Conservation (phyloP, 2,329 filamentous ascomycete species). For the Colletotrichum theobromicola region DNA sequence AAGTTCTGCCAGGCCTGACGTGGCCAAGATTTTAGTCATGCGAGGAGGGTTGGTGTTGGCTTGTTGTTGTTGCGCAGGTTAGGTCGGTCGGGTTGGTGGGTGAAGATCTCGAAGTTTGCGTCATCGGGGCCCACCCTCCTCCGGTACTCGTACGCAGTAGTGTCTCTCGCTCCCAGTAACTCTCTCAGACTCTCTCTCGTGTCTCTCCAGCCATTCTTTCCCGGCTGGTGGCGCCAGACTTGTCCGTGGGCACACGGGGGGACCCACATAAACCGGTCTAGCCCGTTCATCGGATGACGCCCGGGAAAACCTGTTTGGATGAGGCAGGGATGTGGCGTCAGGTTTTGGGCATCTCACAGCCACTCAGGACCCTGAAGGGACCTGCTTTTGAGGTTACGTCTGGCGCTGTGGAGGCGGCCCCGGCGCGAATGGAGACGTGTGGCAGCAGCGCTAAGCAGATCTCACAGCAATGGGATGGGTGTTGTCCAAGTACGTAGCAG, state of each 20-base stretch:
- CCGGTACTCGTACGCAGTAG: no score
- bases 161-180: not conserved
- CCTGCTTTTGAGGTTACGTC: not conserved
- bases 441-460: not conserved
- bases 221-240: not conserved
- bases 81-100: not conserved
- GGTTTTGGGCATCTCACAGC: not conserved
- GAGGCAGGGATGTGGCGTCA: slow-evolving; percentile 3
- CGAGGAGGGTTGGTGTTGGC: slow-evolving; percentile 2
- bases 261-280: not conserved
- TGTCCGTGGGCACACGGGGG: not conserved
- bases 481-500: no score
- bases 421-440: not conserved
- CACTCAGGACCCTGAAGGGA: slow-evolving; percentile 17
- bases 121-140: slow-evolving; percentile 1
- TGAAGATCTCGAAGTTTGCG: slow-evolving; percentile 14
- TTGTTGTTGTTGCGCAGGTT: not conserved
- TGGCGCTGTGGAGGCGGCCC: not conserved
- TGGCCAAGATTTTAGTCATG: slow-evolving; percentile 18
- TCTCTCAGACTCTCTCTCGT: not conserved
- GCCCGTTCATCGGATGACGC: slow-evolving; percentile 10
- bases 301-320: slow-evolving; percentile 13
- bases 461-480: no score
- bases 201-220: not conserved
- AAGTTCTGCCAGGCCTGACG: slow-evolving; percentile 12